Evolutionary conservation across 768 basidiomycete genomes (phyloP), one percentile per base, ranked within the genome.

Genomic region (Tricholoma sp.): DNA sequence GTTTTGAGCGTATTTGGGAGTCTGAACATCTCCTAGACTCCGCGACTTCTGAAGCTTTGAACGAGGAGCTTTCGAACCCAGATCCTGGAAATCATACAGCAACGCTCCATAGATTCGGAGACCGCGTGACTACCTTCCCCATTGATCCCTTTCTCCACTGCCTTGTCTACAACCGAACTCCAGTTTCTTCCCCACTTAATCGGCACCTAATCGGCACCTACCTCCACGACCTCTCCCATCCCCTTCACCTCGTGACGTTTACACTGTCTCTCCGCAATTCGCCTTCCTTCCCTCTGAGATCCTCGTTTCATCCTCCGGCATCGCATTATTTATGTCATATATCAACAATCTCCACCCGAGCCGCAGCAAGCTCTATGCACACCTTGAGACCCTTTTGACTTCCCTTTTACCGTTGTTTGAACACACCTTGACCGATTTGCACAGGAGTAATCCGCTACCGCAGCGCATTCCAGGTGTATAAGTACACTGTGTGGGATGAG

Each of bases 1-100:
- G 77, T 60, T 82, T 80, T 58, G 80, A 81, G 50, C 76, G 81
- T 17, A 78, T 83, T 18, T 83, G 80, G 80, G 75, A 81, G 60
- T 73, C 74, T 0, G 63, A 68, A 33, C 31, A 50, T 33, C 53
- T 73, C 33, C 48, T 75, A 24, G 61, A 64, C 44, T 10, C 55
- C 12, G 3, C 44, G 15, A 50, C 51, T 29, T 45, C 53, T n/a
- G 28, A 31, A 13, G 31, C 54, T 10, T 57, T 78, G 29, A 60
- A 61, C n/a, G 20, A 59, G 29, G 57, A 59, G 6, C 59, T 77
- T 10, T 55, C 57, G 17, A n/a, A 15, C 8, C 63, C 24, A 24
- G 24, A 24, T 24, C 24, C 76, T 10, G 62, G 59, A 2, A 54
- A 47, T 20, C 55, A 15, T 34, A 56, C 33, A 36, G 36, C 39